Percentiles rank a stretch among this genome's conserved stretches.
Conservation (phyloP, 176 grass and related monocot species). For the Canna indica region DNA sequence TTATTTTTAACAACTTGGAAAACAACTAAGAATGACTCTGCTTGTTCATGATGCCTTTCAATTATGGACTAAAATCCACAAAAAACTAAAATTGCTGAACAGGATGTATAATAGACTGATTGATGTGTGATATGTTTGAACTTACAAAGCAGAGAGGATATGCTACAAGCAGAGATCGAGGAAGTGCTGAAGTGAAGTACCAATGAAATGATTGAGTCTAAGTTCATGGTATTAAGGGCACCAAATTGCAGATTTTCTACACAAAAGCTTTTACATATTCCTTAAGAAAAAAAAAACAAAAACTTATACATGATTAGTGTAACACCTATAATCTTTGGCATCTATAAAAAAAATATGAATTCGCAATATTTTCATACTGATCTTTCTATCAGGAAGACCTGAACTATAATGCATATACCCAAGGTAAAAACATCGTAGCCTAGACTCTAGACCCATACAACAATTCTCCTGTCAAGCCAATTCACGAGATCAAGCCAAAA, state of each 20-base stretch:
- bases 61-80: neutral
- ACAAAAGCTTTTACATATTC: neutral
- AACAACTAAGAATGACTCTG: neutral
- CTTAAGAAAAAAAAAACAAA: no score
- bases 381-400: no score
- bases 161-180: constrained; percentile 70
- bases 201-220: constrained; percentile 80
- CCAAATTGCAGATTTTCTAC: neutral
- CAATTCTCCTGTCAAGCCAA: no score
- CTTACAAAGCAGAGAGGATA: constrained; percentile 92
- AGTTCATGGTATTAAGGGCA: constrained; percentile 26
- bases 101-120: neutral
- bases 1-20: constrained; percentile 1
- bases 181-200: constrained; percentile 97
- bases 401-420: neutral
- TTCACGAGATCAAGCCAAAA: no score
- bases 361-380: neutral
- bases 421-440: no score
- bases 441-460: no score
- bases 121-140: neutral
- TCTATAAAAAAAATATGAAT: neutral
- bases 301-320: no score
- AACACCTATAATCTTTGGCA: neutral
- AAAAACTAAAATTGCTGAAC: neutral
- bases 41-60: neutral